A percentile compares a stretch with the other conserved stretches of the same genome.
Evolutionary conservation across 805 yeast species (phyloP).

Genomic region (Saccharomyces paradoxus): DNA sequence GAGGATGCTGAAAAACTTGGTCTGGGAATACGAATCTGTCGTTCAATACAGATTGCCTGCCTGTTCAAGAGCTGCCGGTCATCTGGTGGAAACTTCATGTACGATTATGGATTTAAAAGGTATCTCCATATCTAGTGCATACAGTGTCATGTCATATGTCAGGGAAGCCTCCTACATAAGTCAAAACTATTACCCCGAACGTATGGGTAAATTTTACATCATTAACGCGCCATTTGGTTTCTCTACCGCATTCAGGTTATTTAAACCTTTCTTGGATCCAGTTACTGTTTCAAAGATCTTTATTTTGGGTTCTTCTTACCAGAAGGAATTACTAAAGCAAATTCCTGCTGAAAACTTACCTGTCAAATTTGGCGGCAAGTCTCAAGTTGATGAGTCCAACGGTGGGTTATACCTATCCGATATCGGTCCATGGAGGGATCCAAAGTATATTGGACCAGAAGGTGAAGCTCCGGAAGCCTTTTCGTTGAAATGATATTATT

Average conservation of each 20-base stretch:
- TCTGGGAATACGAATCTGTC: slow-evolving; percentile 96
- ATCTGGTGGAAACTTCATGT: slow-evolving; percentile 88
- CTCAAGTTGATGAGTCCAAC: slow-evolving; percentile 54
- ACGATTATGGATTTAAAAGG: slow-evolving; percentile 94
- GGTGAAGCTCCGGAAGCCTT: slow-evolving; percentile 78
- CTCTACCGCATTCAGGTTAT: slow-evolving; percentile 82
- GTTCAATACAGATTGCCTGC: slow-evolving; percentile 83
- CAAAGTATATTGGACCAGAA: slow-evolving; percentile 83
- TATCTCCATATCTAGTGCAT: slow-evolving; percentile 74
- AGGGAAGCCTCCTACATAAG: slow-evolving; percentile 91
- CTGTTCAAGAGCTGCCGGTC: slow-evolving; percentile 73
- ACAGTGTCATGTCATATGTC: slow-evolving; percentile 79
- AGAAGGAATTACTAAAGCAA: slow-evolving; percentile 79
- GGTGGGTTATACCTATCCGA: slow-evolving; percentile 84
- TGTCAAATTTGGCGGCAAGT: slow-evolving; percentile 77
- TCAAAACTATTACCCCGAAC: slow-evolving; percentile 96
- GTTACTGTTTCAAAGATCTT: slow-evolving; percentile 93
- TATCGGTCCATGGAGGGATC: slow-evolving; percentile 96
- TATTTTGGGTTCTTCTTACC: slow-evolving; percentile 72
- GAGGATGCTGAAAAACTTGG: slow-evolving; percentile 90
- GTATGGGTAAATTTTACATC: slow-evolving; percentile 96
- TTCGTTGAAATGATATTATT: slow-evolving; percentile 8
- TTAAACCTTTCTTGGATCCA: slow-evolving; percentile 93
- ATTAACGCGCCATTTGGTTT: slow-evolving; percentile 98
- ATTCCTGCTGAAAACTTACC: slow-evolving; percentile 93